Evolutionary conservation across 192 early-diverging fungal genomes (phyloP), one percentile per base, ranked within the genome.

Genomic region (Fimicolochytrium jonesii): DNA sequence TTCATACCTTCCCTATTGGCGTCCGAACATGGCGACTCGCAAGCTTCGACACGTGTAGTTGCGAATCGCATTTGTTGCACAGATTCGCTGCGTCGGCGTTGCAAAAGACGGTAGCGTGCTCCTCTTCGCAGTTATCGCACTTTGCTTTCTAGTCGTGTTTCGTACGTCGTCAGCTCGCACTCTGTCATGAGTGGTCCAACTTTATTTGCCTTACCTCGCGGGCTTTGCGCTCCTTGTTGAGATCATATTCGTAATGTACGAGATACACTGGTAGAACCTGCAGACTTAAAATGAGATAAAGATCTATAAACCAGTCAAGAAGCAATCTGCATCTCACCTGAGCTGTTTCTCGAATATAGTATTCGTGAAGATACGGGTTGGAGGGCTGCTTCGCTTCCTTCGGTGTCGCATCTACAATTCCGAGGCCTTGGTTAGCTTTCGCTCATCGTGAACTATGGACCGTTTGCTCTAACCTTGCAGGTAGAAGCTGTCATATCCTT

Each of bases 41-140:
- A 4, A 85, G 68, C 47, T 84, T 85, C 22, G 79, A 69, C 0
- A 53, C 41, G 49, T 85, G 83, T n/a, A 83, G 66, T 23, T 72
- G 56, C 1, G 56, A 15, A 55, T 85, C 83, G 52, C 83, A 85
- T 42, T 77, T 75, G 32, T 81, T 77, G 72, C 83, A 85, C 17
- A 85, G 67, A 49, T 81, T 77, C 11, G 83, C 82, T 6, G 73
- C 63, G 64, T 85, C 83, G 41, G 78, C 70, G 6, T 53, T 73
- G 62, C 83, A 85, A 45, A 78, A 80, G 44, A 84, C 72, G 2
- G 72, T 74, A 2, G 83, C 83, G 22, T 28, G 62, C 35, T 75
- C 78, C 4, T 67, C 48, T 60, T 85, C 83, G 65, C 83, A 85
- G 50, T 83, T 80, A 49, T 82, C 83, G 54, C 83, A 85, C 30